Base-by-base conservation (phyloP, 345 rosid species). In the Litchi chinensis region DNA sequence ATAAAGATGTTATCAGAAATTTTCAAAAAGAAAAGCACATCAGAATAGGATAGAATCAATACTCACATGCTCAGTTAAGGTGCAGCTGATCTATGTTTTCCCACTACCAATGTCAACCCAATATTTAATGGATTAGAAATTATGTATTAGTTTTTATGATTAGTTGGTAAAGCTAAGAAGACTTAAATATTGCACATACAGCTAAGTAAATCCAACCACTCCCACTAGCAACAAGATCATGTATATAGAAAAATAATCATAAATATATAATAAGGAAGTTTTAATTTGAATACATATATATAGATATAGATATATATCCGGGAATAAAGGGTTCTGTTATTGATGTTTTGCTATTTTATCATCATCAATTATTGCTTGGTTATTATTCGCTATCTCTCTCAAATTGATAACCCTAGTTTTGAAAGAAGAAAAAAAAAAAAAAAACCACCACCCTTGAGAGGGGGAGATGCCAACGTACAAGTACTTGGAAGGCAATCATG, bases 31-130 rank as follows among this genome's bases (percentile, higher is more conserved):
- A 37, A 76, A 52, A 76, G 18, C 46, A 46, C 18, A 37, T 40
- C 64, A 56, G 18, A 4, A 32, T 28, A 65, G 50, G 52, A 76
- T 66, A 66, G 79, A 76, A 76, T 66, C 79, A 50, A 37, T 66
- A 28, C 50, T 21, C 62, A 26, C 37, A 13, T 66, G 12, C 21
- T 40, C 19, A 18, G 21, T 28, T 37, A 44, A 66, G 37, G 5
- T 65, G 41, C 8, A 65, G 26, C 46, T n/a, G 65, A 8, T 60
- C 22, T 70, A 24, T 75, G 77, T 68, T 37, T 65, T 50, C 79
- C 79, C 28, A 76, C 79, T 66, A 22, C 52, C 7, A 76, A 52
- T 48, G 44, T 68, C 64, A 65, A 54, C 22, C 44, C 24, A 76
- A 50, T 26, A 59, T 37, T 74, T 66, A 75, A 28, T 24, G 3